Conservation (phyloP, 805 yeast genomes). For the Barnettozyma siamensis region DNA sequence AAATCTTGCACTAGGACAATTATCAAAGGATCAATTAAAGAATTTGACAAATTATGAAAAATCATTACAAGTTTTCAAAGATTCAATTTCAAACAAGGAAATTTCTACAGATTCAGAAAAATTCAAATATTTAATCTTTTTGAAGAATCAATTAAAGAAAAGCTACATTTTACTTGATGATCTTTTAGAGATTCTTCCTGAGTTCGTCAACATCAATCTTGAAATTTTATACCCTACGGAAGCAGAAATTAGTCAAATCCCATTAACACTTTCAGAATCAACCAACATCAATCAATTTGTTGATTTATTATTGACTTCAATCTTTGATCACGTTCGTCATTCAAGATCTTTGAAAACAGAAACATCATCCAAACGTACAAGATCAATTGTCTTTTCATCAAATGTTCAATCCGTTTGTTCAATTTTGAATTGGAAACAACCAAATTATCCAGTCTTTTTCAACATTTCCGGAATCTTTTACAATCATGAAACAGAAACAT, state of each 20-base stretch:
- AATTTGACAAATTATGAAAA: constrained; percentile 23
- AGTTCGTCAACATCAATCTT: constrained; percentile 59
- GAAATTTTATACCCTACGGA: constrained; percentile 74
- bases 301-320: constrained; percentile 62
- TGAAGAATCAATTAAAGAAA: constrained; percentile 16
- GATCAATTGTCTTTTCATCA: constrained; percentile 80
- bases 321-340: constrained; percentile 69
- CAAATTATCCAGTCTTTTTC: constrained; percentile 91
- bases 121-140: constrained; percentile 2
- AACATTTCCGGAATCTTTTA: constrained; percentile 63
- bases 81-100: constrained; percentile 6
- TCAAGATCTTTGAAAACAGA: constrained; percentile 28
- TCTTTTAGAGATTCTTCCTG: constrained; percentile 50
- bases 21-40: constrained; percentile 34
- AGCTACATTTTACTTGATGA: constrained; percentile 53
- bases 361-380: constrained; percentile 28
- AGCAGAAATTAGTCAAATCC: constrained; percentile 36
- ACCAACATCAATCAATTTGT: constrained; percentile 65
- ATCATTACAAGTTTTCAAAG: not conserved
- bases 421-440: constrained; percentile 95
- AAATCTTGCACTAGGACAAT: constrained; percentile 53
- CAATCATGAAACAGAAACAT: constrained; percentile 23
- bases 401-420: constrained; percentile 89
- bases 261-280: constrained; percentile 35
- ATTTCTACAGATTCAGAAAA: constrained; percentile 5